phyloP scores from a whole-genome alignment of 257 asterid species.

The Capsicum rhomboideum region DNA sequence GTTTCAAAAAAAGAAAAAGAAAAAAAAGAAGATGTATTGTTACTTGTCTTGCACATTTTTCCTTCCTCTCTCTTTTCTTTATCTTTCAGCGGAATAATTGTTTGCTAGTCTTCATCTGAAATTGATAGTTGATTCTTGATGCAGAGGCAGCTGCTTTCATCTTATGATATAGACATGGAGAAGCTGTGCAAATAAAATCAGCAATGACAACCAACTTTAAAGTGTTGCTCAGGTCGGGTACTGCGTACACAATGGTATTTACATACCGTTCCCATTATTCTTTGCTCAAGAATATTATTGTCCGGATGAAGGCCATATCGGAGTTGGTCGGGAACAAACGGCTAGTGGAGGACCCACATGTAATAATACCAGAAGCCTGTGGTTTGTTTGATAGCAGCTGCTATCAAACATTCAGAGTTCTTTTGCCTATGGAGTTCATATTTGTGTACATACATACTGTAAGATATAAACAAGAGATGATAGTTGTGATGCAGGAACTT shows the following conservation, averaged over 20 bases:
- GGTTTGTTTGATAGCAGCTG: conserved; percentile 26
- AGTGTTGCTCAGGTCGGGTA: conserved; percentile 21
- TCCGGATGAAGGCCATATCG: background rate
- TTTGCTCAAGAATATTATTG: background rate
- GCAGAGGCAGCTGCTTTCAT: conserved; percentile 56
- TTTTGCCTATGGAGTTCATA: conserved; percentile 12
- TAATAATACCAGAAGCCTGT: conserved; percentile 2
- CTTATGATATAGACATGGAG: conserved; percentile 40
- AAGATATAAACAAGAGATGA: conserved; percentile 23
- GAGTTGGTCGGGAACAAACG: background rate
- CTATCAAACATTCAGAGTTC: conserved; percentile 11
- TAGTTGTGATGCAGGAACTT: conserved; percentile 31
- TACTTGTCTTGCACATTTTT: background rate
- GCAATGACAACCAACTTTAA: conserved; percentile 24
- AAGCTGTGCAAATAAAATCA: conserved; percentile 26
- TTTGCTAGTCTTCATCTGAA: background rate
- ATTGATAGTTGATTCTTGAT: conserved; percentile 1
- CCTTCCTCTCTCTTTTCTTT: background rate
- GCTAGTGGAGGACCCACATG: conserved; percentile 10
- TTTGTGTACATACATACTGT: conserved; percentile 32
- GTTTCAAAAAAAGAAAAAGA: too few species aligned
- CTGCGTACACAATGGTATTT: background rate
- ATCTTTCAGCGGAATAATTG: background rate
- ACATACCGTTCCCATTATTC: background rate
- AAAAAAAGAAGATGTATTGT: background rate